Base-by-base conservation (phyloP, 1,139 yeast genomes). In the Hansenula sp. region DNA sequence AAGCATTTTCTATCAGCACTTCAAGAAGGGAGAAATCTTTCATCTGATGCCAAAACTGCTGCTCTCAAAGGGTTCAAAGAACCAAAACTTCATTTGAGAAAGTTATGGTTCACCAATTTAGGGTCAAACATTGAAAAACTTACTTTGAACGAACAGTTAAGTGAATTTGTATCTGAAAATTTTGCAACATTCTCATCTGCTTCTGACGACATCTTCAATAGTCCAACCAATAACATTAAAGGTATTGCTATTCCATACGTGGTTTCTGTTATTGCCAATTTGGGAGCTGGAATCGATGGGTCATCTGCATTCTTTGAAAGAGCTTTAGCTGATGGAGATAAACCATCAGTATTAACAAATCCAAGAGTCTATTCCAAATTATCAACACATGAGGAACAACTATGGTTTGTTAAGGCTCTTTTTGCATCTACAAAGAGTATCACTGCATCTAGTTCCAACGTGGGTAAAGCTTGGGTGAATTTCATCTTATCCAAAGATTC, bases 41-140 rank as follows among this genome's bases (percentile, higher is more conserved):
- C 45, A 2, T 46, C 43, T 9, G 53, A 50, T 13, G 38, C 48
- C 4, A 46, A 50, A 14, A 46, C 46, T n/a, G 40, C 69, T 14
- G 59, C 85, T 28, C 59, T 62, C 18, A 61, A 66, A 21, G 97
- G 96, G 0, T 64, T 89, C 14, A 56, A 64, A 13, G 92, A 86
- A 29, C 73, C 84, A 51, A 85, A 85, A 49, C 62, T 73, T 11
- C 75, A 73, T 29, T 60, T 86, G 29, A 75, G 82, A 50, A 78
- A 76, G 52, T 65, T 78, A 20, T 92, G 97, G 97, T 71, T 75
- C 39, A 58, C 71, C 28, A 66, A 77, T 27, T 56, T 81, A 26
- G 83, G 77, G 13, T 55, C 62, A 5, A n/a, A 52, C 55, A 6
- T 36, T 64, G 2, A 36, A 51, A 6, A 34, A 39, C 4, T 21